Evolutionary conservation across 139 green algal species (phyloP).

Genomic region (Chlorella sp.): DNA sequence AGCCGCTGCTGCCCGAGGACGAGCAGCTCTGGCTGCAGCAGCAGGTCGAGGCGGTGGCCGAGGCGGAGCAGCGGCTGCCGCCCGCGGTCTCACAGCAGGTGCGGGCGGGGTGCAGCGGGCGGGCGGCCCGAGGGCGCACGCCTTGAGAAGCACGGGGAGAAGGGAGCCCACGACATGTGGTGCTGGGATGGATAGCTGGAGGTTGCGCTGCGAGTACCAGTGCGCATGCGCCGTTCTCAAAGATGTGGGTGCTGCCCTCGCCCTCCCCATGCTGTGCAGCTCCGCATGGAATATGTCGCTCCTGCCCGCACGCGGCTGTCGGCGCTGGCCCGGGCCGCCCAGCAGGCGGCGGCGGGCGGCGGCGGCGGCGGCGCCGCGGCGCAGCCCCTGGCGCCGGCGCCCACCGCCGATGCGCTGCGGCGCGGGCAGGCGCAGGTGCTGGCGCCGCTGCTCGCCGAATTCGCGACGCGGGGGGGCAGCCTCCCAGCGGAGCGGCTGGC

Average conservation of each 20-base stretch:
- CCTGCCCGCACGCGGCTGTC: neutral
- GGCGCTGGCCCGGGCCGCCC: too few species aligned
- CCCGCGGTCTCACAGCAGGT: neutral
- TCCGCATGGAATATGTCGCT: too few species aligned
- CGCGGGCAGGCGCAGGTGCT: neutral
- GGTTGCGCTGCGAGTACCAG: too few species aligned
- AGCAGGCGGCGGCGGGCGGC: neutral
- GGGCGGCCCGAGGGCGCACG: neutral
- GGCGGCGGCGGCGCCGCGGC: too few species aligned
- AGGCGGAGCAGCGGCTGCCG: neutral
- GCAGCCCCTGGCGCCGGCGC: neutral
- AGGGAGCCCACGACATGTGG: neutral
- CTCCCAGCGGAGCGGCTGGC: neutral
- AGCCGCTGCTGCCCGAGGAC: conserved; percentile 12
- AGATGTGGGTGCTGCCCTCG: too few species aligned
- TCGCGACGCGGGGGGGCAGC: neutral
- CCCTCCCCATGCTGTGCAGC: too few species aligned
- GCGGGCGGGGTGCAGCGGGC: neutral
- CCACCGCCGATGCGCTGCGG: neutral
- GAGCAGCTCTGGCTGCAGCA: neutral
- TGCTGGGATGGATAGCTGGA: too few species aligned
- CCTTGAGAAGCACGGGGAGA: neutral
- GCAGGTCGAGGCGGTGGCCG: conserved; percentile 1
- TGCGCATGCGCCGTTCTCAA: too few species aligned
- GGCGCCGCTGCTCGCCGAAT: neutral